These are phyloP conservation scores for Erodium maritimum DNA, from an alignment of 345 rosid species.

Conservation along the genomic window DNA sequence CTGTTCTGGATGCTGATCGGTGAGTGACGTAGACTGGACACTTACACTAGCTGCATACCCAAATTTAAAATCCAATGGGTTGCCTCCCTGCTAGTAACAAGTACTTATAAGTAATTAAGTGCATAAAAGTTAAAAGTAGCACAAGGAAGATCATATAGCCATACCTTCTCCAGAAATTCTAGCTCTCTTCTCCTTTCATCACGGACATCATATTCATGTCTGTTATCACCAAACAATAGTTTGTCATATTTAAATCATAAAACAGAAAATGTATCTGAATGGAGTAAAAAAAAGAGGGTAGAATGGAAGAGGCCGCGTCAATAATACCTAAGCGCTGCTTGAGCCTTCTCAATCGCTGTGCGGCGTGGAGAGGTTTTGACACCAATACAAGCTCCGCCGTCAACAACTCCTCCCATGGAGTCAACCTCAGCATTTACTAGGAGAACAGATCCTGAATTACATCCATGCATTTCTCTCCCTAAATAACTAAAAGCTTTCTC, in stretches of 20 bases:
- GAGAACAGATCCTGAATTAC: constrained; percentile 39
- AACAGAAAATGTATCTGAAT: background rate
- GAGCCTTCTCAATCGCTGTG: constrained; percentile 87
- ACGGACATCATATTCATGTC: constrained; percentile 91
- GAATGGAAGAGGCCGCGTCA: constrained; percentile 3
- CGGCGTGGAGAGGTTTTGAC: constrained; percentile 69
- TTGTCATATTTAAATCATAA: background rate
- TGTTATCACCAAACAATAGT: constrained; percentile 24
- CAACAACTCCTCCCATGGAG: constrained; percentile 98
- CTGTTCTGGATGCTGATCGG: constrained; percentile 71
- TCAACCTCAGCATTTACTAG: constrained; percentile 96
- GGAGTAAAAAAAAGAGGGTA: constrained; percentile 2
- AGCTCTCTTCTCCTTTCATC: constrained; percentile 89
- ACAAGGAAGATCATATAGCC: constrained; percentile 13
- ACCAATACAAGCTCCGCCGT: constrained; percentile 75
- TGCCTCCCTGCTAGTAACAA: constrained; percentile 70
- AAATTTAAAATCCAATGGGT: constrained; percentile 90
- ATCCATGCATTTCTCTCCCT: constrained; percentile 68
- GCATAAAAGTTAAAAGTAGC: constrained; percentile 6
- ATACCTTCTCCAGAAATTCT: constrained; percentile 94
- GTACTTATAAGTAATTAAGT: constrained; percentile 1
- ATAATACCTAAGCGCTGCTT: constrained; percentile 76
- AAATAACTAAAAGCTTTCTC: constrained; percentile 13
- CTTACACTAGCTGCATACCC: constrained; percentile 60
- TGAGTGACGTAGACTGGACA: constrained; percentile 85